phyloP scores from a whole-genome alignment of 352 stramenopile species.

The Phytopythium helicoides region DNA sequence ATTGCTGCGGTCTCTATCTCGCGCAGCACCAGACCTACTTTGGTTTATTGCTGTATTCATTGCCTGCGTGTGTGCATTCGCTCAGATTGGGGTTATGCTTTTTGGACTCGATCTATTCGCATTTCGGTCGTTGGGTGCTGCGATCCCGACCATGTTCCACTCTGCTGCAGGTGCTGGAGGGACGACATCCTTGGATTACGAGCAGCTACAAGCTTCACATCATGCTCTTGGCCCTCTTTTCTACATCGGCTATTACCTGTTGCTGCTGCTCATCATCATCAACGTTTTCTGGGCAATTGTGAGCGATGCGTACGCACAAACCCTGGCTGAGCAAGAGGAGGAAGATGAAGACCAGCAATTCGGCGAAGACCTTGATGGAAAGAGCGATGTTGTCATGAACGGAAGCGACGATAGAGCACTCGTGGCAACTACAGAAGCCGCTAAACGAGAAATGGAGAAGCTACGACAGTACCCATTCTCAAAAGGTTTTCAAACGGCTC shows the following conservation, averaged over 20 bases:
- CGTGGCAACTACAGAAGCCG: conserved; percentile 20
- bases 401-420: conserved; percentile 15
- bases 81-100: conserved; percentile 60
- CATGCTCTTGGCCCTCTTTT: conserved; percentile 55
- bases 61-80: conserved; percentile 57
- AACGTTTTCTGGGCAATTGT: conserved; percentile 78
- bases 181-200: conserved; percentile 36
- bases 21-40: conserved; percentile 47
- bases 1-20: conserved; percentile 45
- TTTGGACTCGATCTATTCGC: conserved; percentile 50
- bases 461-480: conserved; percentile 64
- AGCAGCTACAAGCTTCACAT: conserved; percentile 37
- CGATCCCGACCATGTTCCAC: conserved; percentile 59
- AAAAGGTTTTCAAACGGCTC: conserved; percentile 28
- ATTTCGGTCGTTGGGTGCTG: conserved; percentile 51
- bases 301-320: conserved; percentile 75
- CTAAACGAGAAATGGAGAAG: conserved; percentile 36
- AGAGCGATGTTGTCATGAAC: conserved; percentile 4
- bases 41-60: conserved; percentile 66
- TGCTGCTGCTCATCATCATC: conserved; percentile 64
- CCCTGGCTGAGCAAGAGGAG: conserved; percentile 59
- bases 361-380: conserved; percentile 6
- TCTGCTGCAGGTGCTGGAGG: conserved; percentile 40
- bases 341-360: conserved; percentile 35
- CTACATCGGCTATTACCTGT: conserved; percentile 69